Evolutionary conservation across 2,329 filamentous ascomycete genomes (phyloP).

Genomic region (Pseudogymnoascus sp.): DNA sequence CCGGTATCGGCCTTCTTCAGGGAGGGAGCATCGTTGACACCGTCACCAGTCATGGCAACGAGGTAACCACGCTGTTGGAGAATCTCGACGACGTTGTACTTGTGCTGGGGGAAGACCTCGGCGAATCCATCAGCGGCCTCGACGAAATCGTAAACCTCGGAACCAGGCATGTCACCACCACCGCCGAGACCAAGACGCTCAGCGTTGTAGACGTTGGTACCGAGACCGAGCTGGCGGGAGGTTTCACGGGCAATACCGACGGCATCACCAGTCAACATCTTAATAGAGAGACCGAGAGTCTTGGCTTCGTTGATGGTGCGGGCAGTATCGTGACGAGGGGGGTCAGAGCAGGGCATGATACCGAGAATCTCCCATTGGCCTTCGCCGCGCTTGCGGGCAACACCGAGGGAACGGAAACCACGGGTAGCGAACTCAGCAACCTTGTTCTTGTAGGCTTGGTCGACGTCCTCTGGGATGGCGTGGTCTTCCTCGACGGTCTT

Average conservation of each 20-base stretch:
- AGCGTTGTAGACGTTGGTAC: slow-evolving; percentile 90
- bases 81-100: slow-evolving; percentile 91
- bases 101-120: slow-evolving; percentile 91
- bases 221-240: slow-evolving; percentile 82
- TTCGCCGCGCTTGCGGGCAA: slow-evolving; percentile 81
- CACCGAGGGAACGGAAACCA: slow-evolving; percentile 90
- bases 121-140: slow-evolving; percentile 93
- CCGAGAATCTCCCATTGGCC: slow-evolving; percentile 84
- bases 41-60: slow-evolving; percentile 93
- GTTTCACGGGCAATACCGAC: slow-evolving; percentile 91
- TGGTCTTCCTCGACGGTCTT: slow-evolving; percentile 84
- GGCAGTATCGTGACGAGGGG: slow-evolving; percentile 82
- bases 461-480: slow-evolving; percentile 67
- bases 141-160: slow-evolving; percentile 91
- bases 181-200: slow-evolving; percentile 86
- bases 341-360: slow-evolving; percentile 92
- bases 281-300: slow-evolving; percentile 79
- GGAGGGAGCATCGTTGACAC: slow-evolving; percentile 89
- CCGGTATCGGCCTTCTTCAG: slow-evolving; percentile 95
- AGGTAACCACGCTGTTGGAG: slow-evolving; percentile 89
- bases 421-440: slow-evolving; percentile 86
- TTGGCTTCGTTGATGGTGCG: slow-evolving; percentile 89
- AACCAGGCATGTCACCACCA: slow-evolving; percentile 87
- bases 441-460: slow-evolving; percentile 85
- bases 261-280: slow-evolving; percentile 94